Base-by-base conservation (phyloP, 169 alveolate species). In the Plasmodium cynomolgi region DNA sequence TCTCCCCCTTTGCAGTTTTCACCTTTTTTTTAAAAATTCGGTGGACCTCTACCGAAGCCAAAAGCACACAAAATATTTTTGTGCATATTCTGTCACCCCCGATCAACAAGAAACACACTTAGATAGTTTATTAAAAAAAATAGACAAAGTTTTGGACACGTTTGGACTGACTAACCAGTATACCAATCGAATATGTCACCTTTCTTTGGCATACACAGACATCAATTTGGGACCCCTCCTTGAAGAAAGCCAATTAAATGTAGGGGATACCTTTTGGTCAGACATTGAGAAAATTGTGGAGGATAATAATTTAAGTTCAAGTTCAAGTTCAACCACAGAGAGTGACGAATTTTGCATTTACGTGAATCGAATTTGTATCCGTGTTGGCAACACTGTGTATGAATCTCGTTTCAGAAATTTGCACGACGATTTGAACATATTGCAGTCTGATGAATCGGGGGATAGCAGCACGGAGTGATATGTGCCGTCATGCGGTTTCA, bases 191-290 rank as follows among this genome's bases (percentile, higher is more conserved):
- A 80, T 41, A 37, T 88, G 88, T 79, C 94, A 88, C 83, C 20
- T 88, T 31, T 88, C 94, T n/a, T 80, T 88, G 34, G 94, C 94
- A 13, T 88, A 88, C 54, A 88, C 94, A 0, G 41, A 88, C 72
- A 58, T 58, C 31, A 62, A 50, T 44, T 88, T 88, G 71, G 90
- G 20, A 23, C n/a, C 26, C 17, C 33, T 88, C 9, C 73, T 88
- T 58, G 62, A 88, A 79, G 73, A 88, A 11, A 80, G 73, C n/a
- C 80, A 77, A 34, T 58, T 77, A 79, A 62, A 68, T 73, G 44
- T 62, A 23, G 41, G 81, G 11, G 62, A 29, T 23, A 81, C 39
- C n/a, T 79, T 31, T 31, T 88, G 94, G 94, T 50, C 83, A 15
- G 50, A 88, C 34, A 88, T 88, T 56, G 34, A 39, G 29, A 54